phyloP scores from a whole-genome alignment of 2,329 filamentous ascomycete species.

The Tolypocladium inflatum region DNA sequence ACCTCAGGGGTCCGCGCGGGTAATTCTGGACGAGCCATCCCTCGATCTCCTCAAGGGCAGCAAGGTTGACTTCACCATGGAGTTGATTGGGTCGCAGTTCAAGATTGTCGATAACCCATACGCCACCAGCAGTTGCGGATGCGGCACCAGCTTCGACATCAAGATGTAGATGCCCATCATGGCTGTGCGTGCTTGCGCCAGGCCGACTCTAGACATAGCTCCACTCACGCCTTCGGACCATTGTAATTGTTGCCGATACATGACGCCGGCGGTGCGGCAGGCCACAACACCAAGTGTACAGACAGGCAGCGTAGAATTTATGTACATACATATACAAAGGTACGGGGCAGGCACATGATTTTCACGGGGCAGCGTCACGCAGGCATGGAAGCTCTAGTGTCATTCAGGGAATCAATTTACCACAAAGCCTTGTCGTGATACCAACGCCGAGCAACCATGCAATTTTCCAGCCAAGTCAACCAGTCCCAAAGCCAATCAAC shows the following conservation, averaged over 20 bases:
- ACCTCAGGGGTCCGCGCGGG: constrained; percentile 47
- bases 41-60: constrained; percentile 85
- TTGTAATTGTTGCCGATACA: too few species aligned
- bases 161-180: constrained; percentile 40
- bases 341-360: not conserved
- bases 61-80: constrained; percentile 93
- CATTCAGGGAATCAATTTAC: constrained; percentile 31
- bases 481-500: constrained; percentile 11
- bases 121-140: constrained; percentile 91
- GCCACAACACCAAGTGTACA: not conserved
- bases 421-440: constrained; percentile 26
- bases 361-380: constrained; percentile 3
- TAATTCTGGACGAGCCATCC: constrained; percentile 82
- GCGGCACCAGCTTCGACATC: constrained; percentile 95
- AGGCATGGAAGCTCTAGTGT: constrained; percentile 25
- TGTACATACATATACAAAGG: not conserved
- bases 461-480: constrained; percentile 21
- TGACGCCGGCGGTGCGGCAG: not conserved
- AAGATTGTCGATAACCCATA: constrained; percentile 91
- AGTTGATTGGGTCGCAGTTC: constrained; percentile 82
- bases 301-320: not conserved
- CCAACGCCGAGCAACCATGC: constrained; percentile 31
- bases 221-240: not conserved
- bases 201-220: not conserved
- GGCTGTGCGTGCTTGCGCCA: not conserved